Percentiles rank a stretch among this genome's conserved stretches.
phyloP scores from a whole-genome alignment of 345 rosid genomes.

The Eucalyptus guilfoylei region DNA sequence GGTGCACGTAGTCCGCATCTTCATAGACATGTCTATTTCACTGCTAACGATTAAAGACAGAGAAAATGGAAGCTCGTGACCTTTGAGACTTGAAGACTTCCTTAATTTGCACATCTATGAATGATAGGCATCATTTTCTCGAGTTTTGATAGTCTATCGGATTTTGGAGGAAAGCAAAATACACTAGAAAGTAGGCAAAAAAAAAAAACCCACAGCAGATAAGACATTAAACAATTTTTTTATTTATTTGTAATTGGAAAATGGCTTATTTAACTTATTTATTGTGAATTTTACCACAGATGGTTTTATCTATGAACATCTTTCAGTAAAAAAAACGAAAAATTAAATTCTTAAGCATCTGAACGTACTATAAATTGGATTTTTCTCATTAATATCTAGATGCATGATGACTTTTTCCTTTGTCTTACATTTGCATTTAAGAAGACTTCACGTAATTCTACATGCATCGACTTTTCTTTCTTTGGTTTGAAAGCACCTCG shows the following conservation, averaged over 20 bases:
- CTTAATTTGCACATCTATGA: background rate
- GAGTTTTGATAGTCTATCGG: background rate
- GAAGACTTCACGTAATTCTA: background rate
- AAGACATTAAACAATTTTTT: too few relatives aligned
- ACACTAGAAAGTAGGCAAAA: background rate
- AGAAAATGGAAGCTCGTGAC: background rate
- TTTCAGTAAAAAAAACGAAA: fast-evolving
- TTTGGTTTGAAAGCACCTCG: background rate
- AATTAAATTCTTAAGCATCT: background rate
- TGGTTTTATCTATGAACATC: background rate
- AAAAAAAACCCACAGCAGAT: too few relatives aligned
- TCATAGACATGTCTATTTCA: too few relatives aligned
- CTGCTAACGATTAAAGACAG: background rate
- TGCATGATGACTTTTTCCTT: background rate
- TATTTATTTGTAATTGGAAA: too few relatives aligned
- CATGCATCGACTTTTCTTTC: background rate
- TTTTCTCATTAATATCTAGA: background rate
- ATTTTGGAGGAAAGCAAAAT: background rate
- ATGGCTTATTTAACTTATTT: background rate
- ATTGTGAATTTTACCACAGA: background rate
- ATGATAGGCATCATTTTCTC: background rate
- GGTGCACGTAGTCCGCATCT: too few relatives aligned
- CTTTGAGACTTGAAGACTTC: background rate
- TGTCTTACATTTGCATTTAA: background rate
- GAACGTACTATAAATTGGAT: background rate